These are phyloP conservation scores for Pharnaceum exiguum DNA, from an alignment of 148 eudicot genomes.

Conservation along the genomic window DNA sequence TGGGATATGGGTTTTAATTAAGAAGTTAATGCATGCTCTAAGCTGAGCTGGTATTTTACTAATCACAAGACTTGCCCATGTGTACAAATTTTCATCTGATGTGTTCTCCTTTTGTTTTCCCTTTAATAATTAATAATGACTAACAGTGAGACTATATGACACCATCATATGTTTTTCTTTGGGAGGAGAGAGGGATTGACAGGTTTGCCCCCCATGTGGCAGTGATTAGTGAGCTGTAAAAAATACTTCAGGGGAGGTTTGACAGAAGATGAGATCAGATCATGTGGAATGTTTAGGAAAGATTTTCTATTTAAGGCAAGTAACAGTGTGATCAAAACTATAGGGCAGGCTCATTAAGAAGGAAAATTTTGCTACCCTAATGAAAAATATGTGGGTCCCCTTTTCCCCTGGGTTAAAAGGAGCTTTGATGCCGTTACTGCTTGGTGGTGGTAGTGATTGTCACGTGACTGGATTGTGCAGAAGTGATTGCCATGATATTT, in stretches of 20 bases:
- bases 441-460: conserved; percentile 14
- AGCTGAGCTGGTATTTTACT: conserved; percentile 23
- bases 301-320: conserved; percentile 16
- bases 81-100: conserved; percentile 9
- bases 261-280: conserved; percentile 12
- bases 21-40: conserved; percentile 24
- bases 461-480: conserved; percentile 21
- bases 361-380: neutral
- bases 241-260: neutral
- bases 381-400: neutral
- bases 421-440: conserved; percentile 8
- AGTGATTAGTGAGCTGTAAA: conserved; percentile 11
- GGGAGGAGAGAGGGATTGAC: conserved; percentile 13
- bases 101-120: neutral
- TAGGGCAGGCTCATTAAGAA: neutral
- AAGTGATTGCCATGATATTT: conserved; percentile 8
- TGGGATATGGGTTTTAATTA: neutral
- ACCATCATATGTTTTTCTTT: conserved; percentile 13
- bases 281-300: conserved; percentile 16
- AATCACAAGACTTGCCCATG: conserved; percentile 27
- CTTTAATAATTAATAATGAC: neutral
- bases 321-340: conserved; percentile 8
- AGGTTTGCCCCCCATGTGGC: conserved; percentile 20
- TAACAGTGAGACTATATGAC: conserved; percentile 10
- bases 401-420: conserved; percentile 2